Base-by-base conservation (phyloP, 306 rosid genomes). In the Corylus heterophylla region DNA sequence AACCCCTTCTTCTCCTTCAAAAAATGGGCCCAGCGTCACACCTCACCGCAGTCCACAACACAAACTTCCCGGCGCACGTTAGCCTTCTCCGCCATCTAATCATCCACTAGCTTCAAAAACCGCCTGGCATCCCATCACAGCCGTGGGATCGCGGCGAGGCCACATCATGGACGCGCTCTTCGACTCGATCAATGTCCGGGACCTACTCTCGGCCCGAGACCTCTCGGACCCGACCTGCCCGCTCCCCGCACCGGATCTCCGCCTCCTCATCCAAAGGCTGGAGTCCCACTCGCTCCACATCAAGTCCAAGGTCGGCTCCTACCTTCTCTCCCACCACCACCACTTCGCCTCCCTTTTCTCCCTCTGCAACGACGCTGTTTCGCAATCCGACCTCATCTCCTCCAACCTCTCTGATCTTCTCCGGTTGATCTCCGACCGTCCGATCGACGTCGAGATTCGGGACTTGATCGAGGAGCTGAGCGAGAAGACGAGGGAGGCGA, bases 191-290 rank as follows among this genome's bases (percentile, higher is more conserved):
- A 90, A 93, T 79, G 87, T 95, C 45, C 94, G 90, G 3, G 99
- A 95, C 20, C 99, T 95, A 47, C 97, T 95, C 75, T 90, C 96
- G 0, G 82, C 93, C 50, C 85, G 88, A 69, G 98, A 95, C 82
- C 92, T 95, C 85, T 88, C 92, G 61, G 97, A 95, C 81, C 98
- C 90, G 0, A 88, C 82, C 16, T 82, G 98, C 5, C 94, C 96
- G 2, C 96, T 96, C 78, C 89, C 98, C 8, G 93, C 98, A 11
- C 99, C 99, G 17, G 98, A 96, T 93, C 99, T 96, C 72, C 97
- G 94, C 74, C 98, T 91, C 83, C 89, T 95, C 54, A 92, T 91
- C 85, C 91, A 91, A 74, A 94, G 99, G 20, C 94, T 95, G n/a
- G 99, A 95, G 71, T 90, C 99, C 8, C 98, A 93, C 77, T 93